These are phyloP conservation scores for Capsella bursapastoris DNA, from an alignment of 345 rosid species.

Conservation along the genomic window DNA sequence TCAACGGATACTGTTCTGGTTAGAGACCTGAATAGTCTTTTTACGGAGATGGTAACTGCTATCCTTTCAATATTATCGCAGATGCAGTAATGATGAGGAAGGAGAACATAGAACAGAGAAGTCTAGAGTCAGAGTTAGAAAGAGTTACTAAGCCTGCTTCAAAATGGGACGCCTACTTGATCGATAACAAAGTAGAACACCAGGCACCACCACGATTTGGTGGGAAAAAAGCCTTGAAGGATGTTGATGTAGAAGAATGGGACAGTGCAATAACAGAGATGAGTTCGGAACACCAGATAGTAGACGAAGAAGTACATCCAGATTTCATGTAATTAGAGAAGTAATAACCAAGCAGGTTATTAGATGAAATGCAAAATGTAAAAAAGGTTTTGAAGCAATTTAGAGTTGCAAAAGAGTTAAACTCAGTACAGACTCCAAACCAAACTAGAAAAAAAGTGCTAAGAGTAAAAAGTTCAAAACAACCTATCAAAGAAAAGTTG, in stretches of 20 bases:
- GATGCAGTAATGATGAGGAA: slow-evolving; percentile 18
- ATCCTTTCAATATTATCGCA: not conserved
- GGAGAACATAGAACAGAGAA: slow-evolving; percentile 12
- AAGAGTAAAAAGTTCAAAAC: slow-evolving; percentile 3
- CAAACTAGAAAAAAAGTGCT: slow-evolving; percentile 1
- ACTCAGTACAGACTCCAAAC: not conserved
- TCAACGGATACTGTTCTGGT: not conserved
- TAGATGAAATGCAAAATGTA: not conserved
- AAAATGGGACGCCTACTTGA: slow-evolving; percentile 56
- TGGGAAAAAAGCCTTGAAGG: not conserved
- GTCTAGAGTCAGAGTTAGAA: not conserved
- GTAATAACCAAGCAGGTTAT: not conserved
- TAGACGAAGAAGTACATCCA: slow-evolving; percentile 78
- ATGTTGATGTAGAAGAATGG: slow-evolving; percentile 27
- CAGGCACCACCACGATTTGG: not conserved
- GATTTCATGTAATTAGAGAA: slow-evolving; percentile 53
- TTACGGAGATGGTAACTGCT: not conserved
- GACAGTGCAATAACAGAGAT: slow-evolving; percentile 38
- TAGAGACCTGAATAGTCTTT: not conserved
- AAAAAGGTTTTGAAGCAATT: not conserved
- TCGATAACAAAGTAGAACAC: slow-evolving; percentile 35
- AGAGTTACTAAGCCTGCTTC: slow-evolving; percentile 37
- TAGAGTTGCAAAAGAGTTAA: not conserved
- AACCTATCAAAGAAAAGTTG: slow-evolving; percentile 24
- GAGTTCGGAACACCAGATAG: slow-evolving; percentile 40